phyloP scores from a whole-genome alignment of 345 rosid species.

The Eucalyptus marginata region DNA sequence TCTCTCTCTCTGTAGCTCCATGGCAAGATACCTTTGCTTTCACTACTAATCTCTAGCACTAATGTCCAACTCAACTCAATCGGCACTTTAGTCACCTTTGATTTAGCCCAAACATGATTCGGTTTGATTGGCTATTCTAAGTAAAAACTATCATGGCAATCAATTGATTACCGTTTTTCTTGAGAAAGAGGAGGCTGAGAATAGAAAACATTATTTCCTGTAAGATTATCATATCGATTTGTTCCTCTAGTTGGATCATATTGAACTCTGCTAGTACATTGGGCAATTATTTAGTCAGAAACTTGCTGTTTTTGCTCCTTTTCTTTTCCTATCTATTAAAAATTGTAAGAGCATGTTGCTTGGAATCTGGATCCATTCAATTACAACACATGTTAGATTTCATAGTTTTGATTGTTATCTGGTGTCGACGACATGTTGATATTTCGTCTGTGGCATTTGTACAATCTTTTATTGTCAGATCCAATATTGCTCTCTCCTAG shows the following conservation, averaged over 20 bases:
- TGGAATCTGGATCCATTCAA: not conserved
- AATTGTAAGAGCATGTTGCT: not conserved
- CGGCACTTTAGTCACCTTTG: too few relatives aligned
- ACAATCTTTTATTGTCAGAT: not conserved
- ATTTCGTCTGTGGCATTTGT: not conserved
- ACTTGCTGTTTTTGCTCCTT: not conserved
- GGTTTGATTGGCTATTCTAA: too few relatives aligned
- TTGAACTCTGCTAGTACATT: not conserved
- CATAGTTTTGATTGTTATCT: not conserved
- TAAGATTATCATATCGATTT: not conserved
- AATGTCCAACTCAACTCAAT: too few relatives aligned
- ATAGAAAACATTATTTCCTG: conserved; percentile 11
- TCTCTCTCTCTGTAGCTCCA: too few relatives aligned
- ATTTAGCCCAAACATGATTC: too few relatives aligned
- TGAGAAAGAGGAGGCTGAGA: conserved; percentile 67
- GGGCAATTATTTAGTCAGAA: not conserved
- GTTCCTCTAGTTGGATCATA: not conserved
- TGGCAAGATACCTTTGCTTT: too few relatives aligned
- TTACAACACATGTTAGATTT: not conserved
- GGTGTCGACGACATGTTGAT: not conserved
- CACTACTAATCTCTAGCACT: too few relatives aligned
- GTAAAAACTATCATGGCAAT: too few relatives aligned
- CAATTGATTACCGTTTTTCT: not conserved
- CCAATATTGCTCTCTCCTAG: not conserved
- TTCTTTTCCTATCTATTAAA: not conserved